A percentile compares a stretch with the other conserved stretches of the same genome.
Evolutionary conservation across 495 filamentous ascomycete genomes (phyloP).

Genomic region (Penicillium diatomitis): DNA sequence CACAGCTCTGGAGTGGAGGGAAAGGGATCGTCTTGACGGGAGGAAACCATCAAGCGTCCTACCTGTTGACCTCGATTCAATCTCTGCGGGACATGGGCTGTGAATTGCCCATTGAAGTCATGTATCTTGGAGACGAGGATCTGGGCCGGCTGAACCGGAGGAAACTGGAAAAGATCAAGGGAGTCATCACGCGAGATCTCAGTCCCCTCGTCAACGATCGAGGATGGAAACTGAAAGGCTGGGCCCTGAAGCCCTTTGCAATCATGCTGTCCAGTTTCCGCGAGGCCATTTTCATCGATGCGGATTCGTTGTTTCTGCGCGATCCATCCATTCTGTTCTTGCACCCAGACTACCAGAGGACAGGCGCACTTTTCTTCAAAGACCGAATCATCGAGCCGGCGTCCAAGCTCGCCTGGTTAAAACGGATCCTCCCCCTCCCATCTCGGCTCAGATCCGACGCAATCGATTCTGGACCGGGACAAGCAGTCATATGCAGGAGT

Average conservation of each 20-base stretch:
- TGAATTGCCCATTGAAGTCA: conserved; percentile 26
- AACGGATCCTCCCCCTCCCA: conserved; percentile 12
- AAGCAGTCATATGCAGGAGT: conserved; percentile 23
- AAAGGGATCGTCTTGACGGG: conserved; percentile 26
- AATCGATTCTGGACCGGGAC: conserved; percentile 16
- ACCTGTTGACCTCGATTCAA: conserved; percentile 23
- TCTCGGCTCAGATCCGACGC: conserved; percentile 9
- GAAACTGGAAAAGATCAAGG: conserved; percentile 6
- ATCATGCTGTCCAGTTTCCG: conserved; percentile 42
- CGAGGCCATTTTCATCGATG: conserved; percentile 43
- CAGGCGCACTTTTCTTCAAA: conserved; percentile 32
- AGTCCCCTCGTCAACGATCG: conserved; percentile 13
- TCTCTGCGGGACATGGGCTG: conserved; percentile 23
- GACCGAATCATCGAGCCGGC: conserved; percentile 23
- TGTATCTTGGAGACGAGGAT: conserved; percentile 29
- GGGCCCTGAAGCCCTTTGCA: conserved; percentile 33
- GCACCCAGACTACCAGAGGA: conserved; percentile 16
- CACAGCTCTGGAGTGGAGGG: background rate
- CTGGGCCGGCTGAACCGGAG: conserved; percentile 14
- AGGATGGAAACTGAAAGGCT: conserved; percentile 16
- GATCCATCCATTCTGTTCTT: conserved; percentile 33
- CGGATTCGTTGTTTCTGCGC: conserved; percentile 34
- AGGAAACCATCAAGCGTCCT: conserved; percentile 20
- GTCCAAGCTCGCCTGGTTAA: conserved; percentile 13
- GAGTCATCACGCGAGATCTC: conserved; percentile 14